Conservation (phyloP, 202 grass and related monocot species). For the Carex arenaria region DNA sequence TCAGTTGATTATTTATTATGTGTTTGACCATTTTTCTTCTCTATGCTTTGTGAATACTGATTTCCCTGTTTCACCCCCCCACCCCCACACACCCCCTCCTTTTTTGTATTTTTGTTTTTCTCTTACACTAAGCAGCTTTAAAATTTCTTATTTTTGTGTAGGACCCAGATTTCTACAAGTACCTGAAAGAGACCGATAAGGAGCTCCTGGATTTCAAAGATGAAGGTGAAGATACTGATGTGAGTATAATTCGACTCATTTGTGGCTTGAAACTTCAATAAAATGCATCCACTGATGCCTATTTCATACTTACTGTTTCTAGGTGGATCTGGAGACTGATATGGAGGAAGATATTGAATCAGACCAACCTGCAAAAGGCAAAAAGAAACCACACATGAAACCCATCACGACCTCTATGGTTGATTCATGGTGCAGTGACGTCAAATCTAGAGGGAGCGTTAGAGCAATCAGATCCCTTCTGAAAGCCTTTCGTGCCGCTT, state of each 20-base stretch:
- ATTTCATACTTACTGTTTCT: conserved; percentile 17
- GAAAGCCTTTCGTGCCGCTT: conserved; percentile 69
- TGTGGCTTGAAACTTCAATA: background rate
- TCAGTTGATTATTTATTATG: background rate
- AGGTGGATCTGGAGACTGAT: conserved; percentile 46
- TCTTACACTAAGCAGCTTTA: conserved; percentile 18
- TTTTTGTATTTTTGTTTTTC: background rate
- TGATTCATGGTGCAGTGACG: conserved; percentile 62
- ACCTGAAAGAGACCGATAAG: conserved; percentile 68
- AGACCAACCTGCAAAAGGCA: conserved; percentile 22
- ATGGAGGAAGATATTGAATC: conserved; percentile 37
- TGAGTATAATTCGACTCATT: conserved; percentile 28
- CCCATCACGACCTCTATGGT: conserved; percentile 88
- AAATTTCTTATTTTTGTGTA: conserved; percentile 29
- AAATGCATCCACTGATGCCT: background rate
- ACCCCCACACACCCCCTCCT: no score
- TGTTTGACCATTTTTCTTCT: background rate
- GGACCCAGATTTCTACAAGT: conserved; percentile 91
- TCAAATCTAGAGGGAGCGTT: conserved; percentile 45
- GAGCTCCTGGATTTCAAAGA: conserved; percentile 63
- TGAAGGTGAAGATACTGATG: conserved; percentile 49
- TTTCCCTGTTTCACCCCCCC: background rate
- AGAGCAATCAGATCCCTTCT: conserved; percentile 60
- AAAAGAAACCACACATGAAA: conserved; percentile 43
- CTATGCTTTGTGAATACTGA: background rate